Evolutionary conservation across 768 basidiomycete genomes (phyloP).

Genomic region (Psilocybe azurescens): DNA sequence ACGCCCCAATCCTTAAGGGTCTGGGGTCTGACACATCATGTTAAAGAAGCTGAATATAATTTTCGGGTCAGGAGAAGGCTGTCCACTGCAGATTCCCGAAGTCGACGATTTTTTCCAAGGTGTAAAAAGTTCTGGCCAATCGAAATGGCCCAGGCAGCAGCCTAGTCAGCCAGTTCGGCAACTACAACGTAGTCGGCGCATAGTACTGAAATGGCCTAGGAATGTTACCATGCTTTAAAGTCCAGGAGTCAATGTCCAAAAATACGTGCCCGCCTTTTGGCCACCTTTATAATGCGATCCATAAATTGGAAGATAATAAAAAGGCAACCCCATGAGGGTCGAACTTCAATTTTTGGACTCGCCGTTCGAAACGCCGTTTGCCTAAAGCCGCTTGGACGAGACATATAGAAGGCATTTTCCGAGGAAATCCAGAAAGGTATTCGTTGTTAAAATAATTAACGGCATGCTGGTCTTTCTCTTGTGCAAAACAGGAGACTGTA

Average conservation of each 20-base stretch:
- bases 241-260: neutral
- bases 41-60: neutral
- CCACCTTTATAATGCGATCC: neutral
- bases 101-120: conserved; percentile 1
- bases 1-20: neutral
- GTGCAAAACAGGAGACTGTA: neutral
- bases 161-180: neutral
- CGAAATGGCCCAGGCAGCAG: neutral
- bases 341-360: neutral
- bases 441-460: neutral
- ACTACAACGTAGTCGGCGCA: neutral
- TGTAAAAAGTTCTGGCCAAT: neutral
- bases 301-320: neutral
- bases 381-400: too few species aligned
- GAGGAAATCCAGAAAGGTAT: neutral
- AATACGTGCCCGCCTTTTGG: neutral
- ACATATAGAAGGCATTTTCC: neutral
- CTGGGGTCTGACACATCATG: conserved; percentile 17
- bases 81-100: neutral
- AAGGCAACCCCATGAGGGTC: conserved; percentile 2
- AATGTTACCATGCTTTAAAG: neutral
- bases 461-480: neutral
- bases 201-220: neutral
- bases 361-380: too few species aligned
- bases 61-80: conserved; percentile 5